Percentiles rank a stretch among this genome's conserved stretches.
These are phyloP conservation scores for Mycosphaerella sp. DNA, from an alignment of 2,329 filamentous ascomycete species.

Conservation along the genomic window DNA sequence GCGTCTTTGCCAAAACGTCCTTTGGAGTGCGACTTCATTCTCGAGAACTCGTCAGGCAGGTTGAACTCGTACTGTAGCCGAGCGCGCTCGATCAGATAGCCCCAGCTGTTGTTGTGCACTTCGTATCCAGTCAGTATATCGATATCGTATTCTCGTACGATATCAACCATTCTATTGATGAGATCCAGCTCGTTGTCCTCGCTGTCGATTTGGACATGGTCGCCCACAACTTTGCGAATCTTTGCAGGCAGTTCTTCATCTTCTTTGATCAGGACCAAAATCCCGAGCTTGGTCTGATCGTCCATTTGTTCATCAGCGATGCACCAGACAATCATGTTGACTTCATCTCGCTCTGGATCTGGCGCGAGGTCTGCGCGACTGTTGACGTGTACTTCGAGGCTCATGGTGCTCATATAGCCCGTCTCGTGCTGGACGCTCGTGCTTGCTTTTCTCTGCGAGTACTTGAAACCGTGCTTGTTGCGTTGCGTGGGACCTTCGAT, in stretches of 20 bases:
- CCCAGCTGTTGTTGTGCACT: conserved; percentile 90
- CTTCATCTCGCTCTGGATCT: conserved; percentile 83
- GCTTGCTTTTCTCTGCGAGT: conserved; percentile 67
- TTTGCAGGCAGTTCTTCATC: conserved; percentile 53
- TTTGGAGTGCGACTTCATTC: conserved; percentile 77
- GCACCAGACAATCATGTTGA: conserved; percentile 86
- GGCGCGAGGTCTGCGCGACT: conserved; percentile 73
- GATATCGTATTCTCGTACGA: conserved; percentile 77
- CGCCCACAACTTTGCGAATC: conserved; percentile 54
- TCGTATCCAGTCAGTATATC: conserved; percentile 94
- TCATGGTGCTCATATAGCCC: conserved; percentile 96
- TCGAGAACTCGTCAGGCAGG: conserved; percentile 82
- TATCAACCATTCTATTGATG: conserved; percentile 76
- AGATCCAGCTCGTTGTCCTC: conserved; percentile 79
- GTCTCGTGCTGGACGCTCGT: conserved; percentile 75
- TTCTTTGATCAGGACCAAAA: conserved; percentile 56
- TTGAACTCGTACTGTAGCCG: conserved; percentile 81
- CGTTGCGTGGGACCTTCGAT: conserved; percentile 83
- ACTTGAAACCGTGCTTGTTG: conserved; percentile 77
- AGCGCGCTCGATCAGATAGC: conserved; percentile 87
- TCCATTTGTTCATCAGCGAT: conserved; percentile 60
- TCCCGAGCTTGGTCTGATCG: conserved; percentile 61
- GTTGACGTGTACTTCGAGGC: conserved; percentile 86
- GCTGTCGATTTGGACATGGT: conserved; percentile 58
- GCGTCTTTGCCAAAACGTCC: conserved; percentile 79